phyloP scores from a whole-genome alignment of 176 grass and related monocot species.

The Lolium rigidum region DNA sequence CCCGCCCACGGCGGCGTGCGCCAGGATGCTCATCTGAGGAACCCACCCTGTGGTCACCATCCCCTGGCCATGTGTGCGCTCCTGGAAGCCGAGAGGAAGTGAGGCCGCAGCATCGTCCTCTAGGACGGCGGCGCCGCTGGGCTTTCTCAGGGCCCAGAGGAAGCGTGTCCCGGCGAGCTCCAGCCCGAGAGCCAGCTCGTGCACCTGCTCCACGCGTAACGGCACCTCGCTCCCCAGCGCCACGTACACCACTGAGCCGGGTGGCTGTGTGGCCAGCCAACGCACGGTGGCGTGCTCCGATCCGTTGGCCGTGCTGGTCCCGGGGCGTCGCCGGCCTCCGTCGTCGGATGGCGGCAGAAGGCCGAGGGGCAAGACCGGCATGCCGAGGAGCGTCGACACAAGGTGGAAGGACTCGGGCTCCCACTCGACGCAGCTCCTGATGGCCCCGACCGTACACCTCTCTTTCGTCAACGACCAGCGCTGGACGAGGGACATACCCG shows the following conservation, averaged over 20 bases:
- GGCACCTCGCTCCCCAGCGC: constrained; percentile 25
- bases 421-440: constrained; percentile 10
- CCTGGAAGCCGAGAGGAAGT: not conserved
- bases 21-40: constrained; percentile 6
- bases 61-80: not conserved
- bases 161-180: constrained; percentile 7
- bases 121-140: not conserved
- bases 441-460: not conserved
- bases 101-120: not conserved
- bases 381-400: not conserved
- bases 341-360: not conserved
- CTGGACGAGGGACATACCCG: not conserved
- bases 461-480: not conserved
- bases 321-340: not conserved
- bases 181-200: constrained; percentile 3
- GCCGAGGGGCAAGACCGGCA: not conserved
- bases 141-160: constrained; percentile 2
- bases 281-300: not conserved
- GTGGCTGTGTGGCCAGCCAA: not conserved
- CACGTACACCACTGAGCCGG: not conserved
- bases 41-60: not conserved
- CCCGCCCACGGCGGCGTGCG: no score
- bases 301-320: not conserved
- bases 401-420: not conserved
- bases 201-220: not conserved